Evolutionary conservation across 2,329 filamentous ascomycete species (phyloP), one percentile per base, ranked within the genome.

Genomic region (Penicillium sp.): DNA sequence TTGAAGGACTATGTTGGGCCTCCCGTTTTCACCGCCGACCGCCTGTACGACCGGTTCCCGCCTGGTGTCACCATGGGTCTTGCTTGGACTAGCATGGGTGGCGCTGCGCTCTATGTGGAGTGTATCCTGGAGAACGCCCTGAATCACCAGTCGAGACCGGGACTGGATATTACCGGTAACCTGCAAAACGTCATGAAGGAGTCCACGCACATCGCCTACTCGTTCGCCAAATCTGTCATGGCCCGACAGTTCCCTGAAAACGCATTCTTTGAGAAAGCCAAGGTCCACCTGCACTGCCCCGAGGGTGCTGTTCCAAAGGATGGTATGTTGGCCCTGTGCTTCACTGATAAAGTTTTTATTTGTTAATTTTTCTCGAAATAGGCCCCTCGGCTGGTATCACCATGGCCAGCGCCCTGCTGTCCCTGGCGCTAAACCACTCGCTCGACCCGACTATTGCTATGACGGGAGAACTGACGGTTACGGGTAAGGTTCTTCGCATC

Each of bases 111-210:
- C 70, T 99, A 99, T 73, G 90, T 99, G 52, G 94, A 99, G 75
- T 95, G 92, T 1, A 97, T 99, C 57, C 78, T 99, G 47, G 92
- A 99, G 70, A 88, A 86, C 54, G 85, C 89, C 0, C 81, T 97
- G 44, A 85, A 85, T 10, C 81, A 86, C 26, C 81, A 82, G 52
- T 93, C 89, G 24, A 82, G 87, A 16, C 88, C 93, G 6, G 84
- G 88, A 16, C 79, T 99, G 41, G 90, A 96, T 67, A 91, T 92
- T 54, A 99, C 94, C 0, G 94, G 94, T 53, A 97, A 97, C 69
- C 81, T 99, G 45, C 94, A 96, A 77, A 84, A 85, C 15, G 94
- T 99, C 36, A 99, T 99, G 95, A 97, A 96, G 76, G 94, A 99
- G 75, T 96, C 92, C 2, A 94, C 91, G 0, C 81, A 85, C 2